Evolutionary conservation across 1,284 basidiomycete species (phyloP), one percentile per base, ranked within the genome.

Genomic region (Afroboletus lepidellus): DNA sequence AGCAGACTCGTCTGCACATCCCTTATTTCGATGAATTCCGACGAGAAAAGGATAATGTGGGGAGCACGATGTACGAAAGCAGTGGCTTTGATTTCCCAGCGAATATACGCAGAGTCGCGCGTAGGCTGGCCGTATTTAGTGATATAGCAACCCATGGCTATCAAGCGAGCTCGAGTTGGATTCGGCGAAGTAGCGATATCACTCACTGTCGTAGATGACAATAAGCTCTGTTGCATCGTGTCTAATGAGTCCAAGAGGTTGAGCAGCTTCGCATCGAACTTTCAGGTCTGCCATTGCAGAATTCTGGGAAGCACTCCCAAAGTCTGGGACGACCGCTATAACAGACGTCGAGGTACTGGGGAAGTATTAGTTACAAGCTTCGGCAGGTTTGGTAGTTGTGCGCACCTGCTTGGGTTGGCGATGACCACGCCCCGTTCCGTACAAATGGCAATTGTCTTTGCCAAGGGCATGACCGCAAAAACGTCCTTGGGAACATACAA

Each of bases 21-120:
- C 51, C 90, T 80, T 20, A 91, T 73, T 65, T 92, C 89, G 60
- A 92, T 76, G 64, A 87, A 91, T 48, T 81, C 77, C 16, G 78
- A 57, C 11, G 86, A 89, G 69, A 92, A 81, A 33, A 92, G 78
- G 15, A 92, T 74, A 54, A 91, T 54, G 60, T 89, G 78, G 6
- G 72, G 74, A 9, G 78, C 78, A 18, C 85, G 80, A 46, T 79
- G 71, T 11, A 81, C 78, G 61, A 77, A 90, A 3, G 82, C 73
- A 3, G 66, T 70, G 11, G 83, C 86, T 54, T 76, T 80, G 51
- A 77, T 77, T 70, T 92, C 89, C 89, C 89, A 92, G 48, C 81
- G 84, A 51, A 91, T 78, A 62, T 80, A 89, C 1, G 77, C 76
- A 11, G 73, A 76, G 36, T 75, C 75, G 36, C 87, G 84, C 15